Conservation (phyloP, 352 stramenopile species). For the Halophytophthora batemanensis region DNA sequence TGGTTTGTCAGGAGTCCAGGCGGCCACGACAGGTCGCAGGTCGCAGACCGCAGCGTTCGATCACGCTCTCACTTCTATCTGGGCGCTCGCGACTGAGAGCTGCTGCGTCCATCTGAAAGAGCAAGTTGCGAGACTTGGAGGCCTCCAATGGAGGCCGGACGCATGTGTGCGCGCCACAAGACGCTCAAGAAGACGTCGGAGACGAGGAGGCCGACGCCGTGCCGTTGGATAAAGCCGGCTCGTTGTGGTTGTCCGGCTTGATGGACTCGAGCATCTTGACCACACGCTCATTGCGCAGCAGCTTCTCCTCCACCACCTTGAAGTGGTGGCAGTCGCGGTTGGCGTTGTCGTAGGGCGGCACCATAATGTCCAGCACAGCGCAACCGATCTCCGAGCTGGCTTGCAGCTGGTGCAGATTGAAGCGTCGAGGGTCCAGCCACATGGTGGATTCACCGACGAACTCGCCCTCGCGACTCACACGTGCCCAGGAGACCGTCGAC, state of each 20-base stretch:
- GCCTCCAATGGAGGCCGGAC: too few relatives aligned
- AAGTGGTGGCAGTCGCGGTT: conserved; percentile 80
- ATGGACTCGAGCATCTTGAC: conserved; percentile 75
- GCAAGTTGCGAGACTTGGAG: too few relatives aligned
- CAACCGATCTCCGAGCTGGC: conserved; percentile 70
- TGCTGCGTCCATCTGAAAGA: too few relatives aligned
- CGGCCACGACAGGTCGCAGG: too few relatives aligned
- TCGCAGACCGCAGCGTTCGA: too few relatives aligned
- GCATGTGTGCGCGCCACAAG: too few relatives aligned
- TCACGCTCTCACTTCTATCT: too few relatives aligned
- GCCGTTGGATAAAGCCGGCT: conserved; percentile 31
- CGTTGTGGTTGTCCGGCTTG: conserved; percentile 66
- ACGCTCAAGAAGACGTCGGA: conserved; percentile 27
- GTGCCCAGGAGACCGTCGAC: conserved; percentile 54
- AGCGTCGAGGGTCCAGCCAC: conserved; percentile 76
- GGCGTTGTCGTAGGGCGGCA: conserved; percentile 84
- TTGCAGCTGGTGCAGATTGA: conserved; percentile 81
- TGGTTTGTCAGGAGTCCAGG: too few relatives aligned
- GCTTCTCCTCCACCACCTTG: conserved; percentile 57
- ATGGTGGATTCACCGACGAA: conserved; percentile 62
- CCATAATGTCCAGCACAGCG: conserved; percentile 80
- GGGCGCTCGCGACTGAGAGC: too few relatives aligned
- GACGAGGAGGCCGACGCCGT: conserved; percentile 28
- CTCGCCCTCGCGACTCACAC: conserved; percentile 56
- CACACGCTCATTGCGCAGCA: conserved; percentile 49